Evolutionary conservation across 2,329 filamentous ascomycete genomes (phyloP), one percentile per base, ranked within the genome.

Genomic region (Exophiala calicioides): DNA sequence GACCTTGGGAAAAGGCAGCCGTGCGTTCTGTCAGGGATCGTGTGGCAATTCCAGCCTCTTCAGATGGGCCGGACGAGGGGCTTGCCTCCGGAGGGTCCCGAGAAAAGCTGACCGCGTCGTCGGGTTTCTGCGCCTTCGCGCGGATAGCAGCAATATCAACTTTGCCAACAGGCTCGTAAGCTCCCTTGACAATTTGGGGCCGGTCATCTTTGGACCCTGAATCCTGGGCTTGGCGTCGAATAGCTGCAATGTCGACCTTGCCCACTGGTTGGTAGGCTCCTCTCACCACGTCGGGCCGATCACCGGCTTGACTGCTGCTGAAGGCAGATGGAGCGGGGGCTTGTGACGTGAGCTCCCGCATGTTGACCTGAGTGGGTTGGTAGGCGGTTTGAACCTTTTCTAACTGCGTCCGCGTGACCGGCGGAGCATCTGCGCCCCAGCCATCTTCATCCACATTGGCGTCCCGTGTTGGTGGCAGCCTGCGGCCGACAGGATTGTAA

Each of bases 111-210:
- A 47, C 10, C 9, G 55, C 57, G 4, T 62, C 60, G 20, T 69
- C 65, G 36, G 79, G 79, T 55, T 81, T 85, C 67, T 93, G 87
- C 4, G 89, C 85, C 67, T 82, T 85, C 16, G 91, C 85, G 55
- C 88, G 82, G 62, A 98, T 96, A 16, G 91, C 90, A 32, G 88
- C 88, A 68, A 98, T 97, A 59, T 98, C 93, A 7, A 98, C 91
- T 71, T 96, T 97, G 35, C 93, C 93, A 15, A 97, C 77, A 2
- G 93, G 93, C 67, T 97, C 87, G 63, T 98, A 98, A 18, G 90
- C 81, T 31, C 93, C 93, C 70, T 95, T 97, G 15, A 97, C 88
- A 4, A 82, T 80, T 1, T 85, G 80, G 3, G 93, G 93, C 44
- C 90, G 79, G 58, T 95, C 86, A 62, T 96, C 89, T 34, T 78